Conservation (phyloP, 306 rosid genomes). For the Castanea crenata region DNA sequence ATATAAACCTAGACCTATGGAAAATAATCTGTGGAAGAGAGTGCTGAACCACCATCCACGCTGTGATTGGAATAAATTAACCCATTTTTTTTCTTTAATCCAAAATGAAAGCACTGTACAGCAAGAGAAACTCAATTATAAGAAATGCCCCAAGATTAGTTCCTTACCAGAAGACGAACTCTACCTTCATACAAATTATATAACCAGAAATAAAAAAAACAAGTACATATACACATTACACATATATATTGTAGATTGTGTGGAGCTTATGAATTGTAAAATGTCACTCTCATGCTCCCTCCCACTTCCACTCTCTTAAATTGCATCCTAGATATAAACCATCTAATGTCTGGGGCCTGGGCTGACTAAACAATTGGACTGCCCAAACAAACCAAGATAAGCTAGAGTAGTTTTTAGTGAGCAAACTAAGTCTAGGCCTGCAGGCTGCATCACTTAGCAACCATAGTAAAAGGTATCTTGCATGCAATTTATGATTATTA, state of each 20-base stretch:
- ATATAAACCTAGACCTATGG: no score
- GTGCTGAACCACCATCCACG: not conserved
- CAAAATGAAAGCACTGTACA: not conserved
- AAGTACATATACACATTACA: no score
- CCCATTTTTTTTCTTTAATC: not conserved
- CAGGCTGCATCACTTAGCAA: not conserved
- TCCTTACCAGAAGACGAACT: no score
- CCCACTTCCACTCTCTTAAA: not conserved
- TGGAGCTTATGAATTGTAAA: not conserved
- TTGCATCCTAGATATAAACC: not conserved
- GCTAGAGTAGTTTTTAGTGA: not conserved
- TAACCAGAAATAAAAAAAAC: no score
- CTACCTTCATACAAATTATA: not conserved
- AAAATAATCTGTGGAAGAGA: no score
- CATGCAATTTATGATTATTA: no score
- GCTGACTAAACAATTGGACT: not conserved
- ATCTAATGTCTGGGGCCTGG: not conserved
- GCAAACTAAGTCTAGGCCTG: not conserved
- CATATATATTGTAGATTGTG: no score
- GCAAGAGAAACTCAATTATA: not conserved
- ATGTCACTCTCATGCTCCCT: not conserved
- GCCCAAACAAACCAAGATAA: not conserved
- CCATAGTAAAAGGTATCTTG: not conserved
- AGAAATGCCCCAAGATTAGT: no score
- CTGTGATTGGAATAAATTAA: not conserved